phyloP scores from a whole-genome alignment of 176 grass and related monocot genomes.

The Triticum urartu region DNA sequence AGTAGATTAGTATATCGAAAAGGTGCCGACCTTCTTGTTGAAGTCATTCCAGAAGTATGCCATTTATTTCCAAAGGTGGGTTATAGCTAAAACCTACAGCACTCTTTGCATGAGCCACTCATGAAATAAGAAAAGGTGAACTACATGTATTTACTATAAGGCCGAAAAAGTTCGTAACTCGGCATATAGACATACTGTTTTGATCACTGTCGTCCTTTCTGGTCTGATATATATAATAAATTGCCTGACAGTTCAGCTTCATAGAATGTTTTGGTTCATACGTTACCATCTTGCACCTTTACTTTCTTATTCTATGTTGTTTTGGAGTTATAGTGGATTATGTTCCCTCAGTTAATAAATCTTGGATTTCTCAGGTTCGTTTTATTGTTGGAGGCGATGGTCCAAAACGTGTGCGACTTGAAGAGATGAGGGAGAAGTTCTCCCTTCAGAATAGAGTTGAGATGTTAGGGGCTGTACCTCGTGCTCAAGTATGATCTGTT shows the following conservation, averaged over 20 bases:
- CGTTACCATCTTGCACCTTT: background rate
- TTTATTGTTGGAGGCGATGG: conserved; percentile 97
- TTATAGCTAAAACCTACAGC: conserved; percentile 14
- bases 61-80: conserved; percentile 79
- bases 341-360: background rate
- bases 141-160: background rate
- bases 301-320: background rate
- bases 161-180: background rate
- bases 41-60: conserved; percentile 95
- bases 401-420: conserved; percentile 84
- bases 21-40: conserved; percentile 91
- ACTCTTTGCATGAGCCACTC: background rate
- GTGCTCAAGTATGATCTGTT: conserved; percentile 89
- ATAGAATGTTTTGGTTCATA: background rate
- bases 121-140: background rate
- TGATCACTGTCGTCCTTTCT: conserved; percentile 14
- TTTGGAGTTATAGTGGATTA: background rate
- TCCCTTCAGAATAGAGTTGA: conserved; percentile 94
- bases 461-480: conserved; percentile 93
- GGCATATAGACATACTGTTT: background rate
- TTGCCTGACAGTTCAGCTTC: background rate
- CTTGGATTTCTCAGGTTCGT: conserved; percentile 51
- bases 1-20: conserved; percentile 95
- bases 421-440: conserved; percentile 97
- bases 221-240: conserved; percentile 5